These are phyloP conservation scores for Wickerhamomyces sp. DNA, from an alignment of 1,139 yeast species.

Conservation along the genomic window DNA sequence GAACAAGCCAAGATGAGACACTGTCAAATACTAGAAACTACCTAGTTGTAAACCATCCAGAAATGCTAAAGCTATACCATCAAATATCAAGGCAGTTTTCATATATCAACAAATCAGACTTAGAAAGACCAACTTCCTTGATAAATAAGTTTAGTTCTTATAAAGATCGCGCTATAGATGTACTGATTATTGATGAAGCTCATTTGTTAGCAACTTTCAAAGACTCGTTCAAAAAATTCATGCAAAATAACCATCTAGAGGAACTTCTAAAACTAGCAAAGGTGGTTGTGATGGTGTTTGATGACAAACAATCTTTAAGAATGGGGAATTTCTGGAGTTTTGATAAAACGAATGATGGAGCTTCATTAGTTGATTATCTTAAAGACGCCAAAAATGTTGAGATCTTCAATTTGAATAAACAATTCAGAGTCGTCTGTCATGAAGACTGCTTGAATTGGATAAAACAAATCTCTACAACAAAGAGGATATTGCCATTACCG, in stretches of 20 bases:
- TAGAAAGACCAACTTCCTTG: slow-evolving; percentile 39
- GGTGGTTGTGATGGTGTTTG: slow-evolving; percentile 35
- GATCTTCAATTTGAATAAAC: slow-evolving; percentile 29
- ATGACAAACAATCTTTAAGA: slow-evolving; percentile 37
- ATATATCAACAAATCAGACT: slow-evolving; percentile 30
- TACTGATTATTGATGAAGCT: slow-evolving; percentile 38
- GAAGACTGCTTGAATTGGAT: slow-evolving; percentile 36
- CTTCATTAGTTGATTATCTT: slow-evolving; percentile 20
- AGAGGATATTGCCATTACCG: slow-evolving; percentile 29
- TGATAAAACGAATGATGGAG: slow-evolving; percentile 24
- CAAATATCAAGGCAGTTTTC: slow-evolving; percentile 32
- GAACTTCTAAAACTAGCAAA: slow-evolving; percentile 33
- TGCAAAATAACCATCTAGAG: slow-evolving; percentile 35
- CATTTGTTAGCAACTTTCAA: slow-evolving; percentile 36
- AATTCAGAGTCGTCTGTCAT: slow-evolving; percentile 37
- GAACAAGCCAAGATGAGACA: slow-evolving; percentile 17
- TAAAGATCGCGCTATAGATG: slow-evolving; percentile 23
- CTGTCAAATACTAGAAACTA: slow-evolving; percentile 27
- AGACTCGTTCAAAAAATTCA: slow-evolving; percentile 37
- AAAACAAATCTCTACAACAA: slow-evolving; percentile 29
- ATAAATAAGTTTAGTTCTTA: slow-evolving; percentile 31
- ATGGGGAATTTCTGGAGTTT: slow-evolving; percentile 39
- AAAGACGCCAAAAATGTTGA: slow-evolving; percentile 14
- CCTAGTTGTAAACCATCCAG: slow-evolving; percentile 39
- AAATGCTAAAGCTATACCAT: slow-evolving; percentile 37